A percentile compares a stretch with the other conserved stretches of the same genome.
Evolutionary conservation across 768 basidiomycete genomes (phyloP).

Genomic region (Boletus coccyginus): DNA sequence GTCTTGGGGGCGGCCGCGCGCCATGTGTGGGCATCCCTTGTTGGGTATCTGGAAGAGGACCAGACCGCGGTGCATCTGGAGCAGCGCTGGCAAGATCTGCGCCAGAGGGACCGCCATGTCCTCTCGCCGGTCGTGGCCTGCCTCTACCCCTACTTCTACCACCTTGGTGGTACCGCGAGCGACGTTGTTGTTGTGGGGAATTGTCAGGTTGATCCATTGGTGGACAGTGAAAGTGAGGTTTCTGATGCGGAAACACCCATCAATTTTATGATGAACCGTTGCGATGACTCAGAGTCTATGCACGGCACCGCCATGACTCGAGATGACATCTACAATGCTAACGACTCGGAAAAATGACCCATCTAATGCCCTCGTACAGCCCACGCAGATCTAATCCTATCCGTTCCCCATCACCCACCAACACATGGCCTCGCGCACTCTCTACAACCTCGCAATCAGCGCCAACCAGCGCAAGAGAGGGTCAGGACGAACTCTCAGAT

Average conservation of each 20-base stretch:
- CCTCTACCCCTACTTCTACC: constrained; percentile 2
- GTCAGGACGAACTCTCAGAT: constrained; percentile 39
- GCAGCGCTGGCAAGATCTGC: background rate
- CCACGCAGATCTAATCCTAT: constrained; percentile 17
- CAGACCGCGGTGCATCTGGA: background rate
- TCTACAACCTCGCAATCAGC: constrained; percentile 19
- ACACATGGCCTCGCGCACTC: constrained; percentile 14
- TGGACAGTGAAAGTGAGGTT: background rate
- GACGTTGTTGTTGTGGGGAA: background rate
- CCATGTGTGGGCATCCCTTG: background rate
- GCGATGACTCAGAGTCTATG: constrained; percentile 1
- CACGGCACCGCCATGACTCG: background rate
- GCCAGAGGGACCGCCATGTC: background rate
- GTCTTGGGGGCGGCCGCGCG: background rate
- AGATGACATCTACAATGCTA: constrained; percentile 12
- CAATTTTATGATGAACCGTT: background rate
- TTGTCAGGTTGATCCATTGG: constrained; percentile 11
- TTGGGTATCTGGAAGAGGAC: background rate
- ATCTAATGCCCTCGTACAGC: constrained; percentile 46
- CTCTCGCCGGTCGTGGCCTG: background rate
- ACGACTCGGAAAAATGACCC: constrained; percentile 49
- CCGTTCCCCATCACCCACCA: constrained; percentile 16
- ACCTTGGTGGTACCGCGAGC: background rate
- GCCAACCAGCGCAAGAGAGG: background rate
- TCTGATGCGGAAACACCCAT: background rate